Percentiles rank a stretch among this genome's conserved stretches.
phyloP scores from a whole-genome alignment of 106 monocot species.

The Allium fistulosum region DNA sequence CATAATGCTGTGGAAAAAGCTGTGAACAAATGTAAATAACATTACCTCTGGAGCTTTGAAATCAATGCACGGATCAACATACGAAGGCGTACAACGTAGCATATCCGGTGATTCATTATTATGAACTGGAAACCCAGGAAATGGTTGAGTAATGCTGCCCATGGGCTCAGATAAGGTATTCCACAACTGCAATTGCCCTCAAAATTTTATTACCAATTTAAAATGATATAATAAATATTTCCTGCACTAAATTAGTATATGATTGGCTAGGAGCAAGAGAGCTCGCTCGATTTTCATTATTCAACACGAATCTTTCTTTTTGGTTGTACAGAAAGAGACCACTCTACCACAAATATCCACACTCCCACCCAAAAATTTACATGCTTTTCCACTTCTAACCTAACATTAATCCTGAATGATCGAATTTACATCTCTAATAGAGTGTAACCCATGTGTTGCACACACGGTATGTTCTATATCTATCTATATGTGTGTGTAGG shows the following conservation, averaged over 20 bases:
- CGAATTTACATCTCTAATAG: too few species aligned
- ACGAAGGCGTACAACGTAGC: conserved; percentile 3
- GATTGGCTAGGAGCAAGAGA: too few species aligned
- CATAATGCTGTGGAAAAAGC: neutral
- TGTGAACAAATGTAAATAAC: neutral
- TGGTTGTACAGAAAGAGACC: too few species aligned
- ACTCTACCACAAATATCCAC: too few species aligned
- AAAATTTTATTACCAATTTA: neutral
- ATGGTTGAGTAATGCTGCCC: conserved; percentile 10
- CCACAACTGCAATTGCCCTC: conserved; percentile 29
- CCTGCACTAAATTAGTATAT: neutral
- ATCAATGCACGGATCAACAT: conserved; percentile 8
- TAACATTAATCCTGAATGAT: too few species aligned
- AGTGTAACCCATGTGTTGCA: too few species aligned
- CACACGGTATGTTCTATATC: too few species aligned
- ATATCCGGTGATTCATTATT: conserved; percentile 11
- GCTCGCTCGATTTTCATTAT: too few species aligned
- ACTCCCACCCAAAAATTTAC: too few species aligned
- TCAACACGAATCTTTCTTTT: too few species aligned
- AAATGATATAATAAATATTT: neutral
- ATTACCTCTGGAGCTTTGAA: conserved; percentile 17
- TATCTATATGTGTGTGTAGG: too few species aligned
- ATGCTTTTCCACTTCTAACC: too few species aligned
- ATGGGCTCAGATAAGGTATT: conserved; percentile 37
- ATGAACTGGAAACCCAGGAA: conserved; percentile 8